Evolutionary conservation across 305 asterid species (phyloP), one percentile per base, ranked within the genome.

Genomic region (Fraxinus greggii): DNA sequence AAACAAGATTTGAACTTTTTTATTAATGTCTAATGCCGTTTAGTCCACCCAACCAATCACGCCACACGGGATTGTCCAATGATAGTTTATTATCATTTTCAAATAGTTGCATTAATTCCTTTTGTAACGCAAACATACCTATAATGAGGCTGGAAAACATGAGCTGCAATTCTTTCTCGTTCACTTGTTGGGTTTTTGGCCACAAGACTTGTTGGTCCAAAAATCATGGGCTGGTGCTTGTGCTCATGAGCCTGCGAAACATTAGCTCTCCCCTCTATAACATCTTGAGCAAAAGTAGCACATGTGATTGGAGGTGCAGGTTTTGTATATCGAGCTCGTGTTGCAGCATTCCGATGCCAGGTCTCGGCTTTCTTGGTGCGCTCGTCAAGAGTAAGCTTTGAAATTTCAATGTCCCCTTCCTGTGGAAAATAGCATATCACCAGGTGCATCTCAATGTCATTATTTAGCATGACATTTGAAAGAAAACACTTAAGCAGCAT

Each of bases 201-300:
- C 13, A 93, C 88, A 54, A 93, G 93, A 82, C 99, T 94, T 24
- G 99, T 87, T 8, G 99, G 99, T 84, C 99, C 99, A 86, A 94
- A 96, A 79, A 96, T 86, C 92, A 93, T 90, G 5, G 99, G 97
- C 78, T 93, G 97, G 86, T 95, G 98, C 87, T 93, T 94, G 89
- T 95, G 99, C 63, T 96, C 98, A 36, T 91, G 98, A 78, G 79
- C 80, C 82, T 96, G 92, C n/a, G 98, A 91, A 79, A 87, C 93
- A 7, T 82, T 67, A 23, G 97, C 92, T 84, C 99, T 89, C 77
- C 99, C 99, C 87, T 96, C 99, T 61, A 96, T 75, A 70, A 96
- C 97, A 83, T 96, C 98, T 87, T 96, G 99, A 54, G 99, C 99
- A 82, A 93, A 96, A 79, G 99, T 94, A 79, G 98, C 98, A 90